Base-by-base conservation (phyloP, 352 stramenopile species). In the Globisporangium viniferum region DNA sequence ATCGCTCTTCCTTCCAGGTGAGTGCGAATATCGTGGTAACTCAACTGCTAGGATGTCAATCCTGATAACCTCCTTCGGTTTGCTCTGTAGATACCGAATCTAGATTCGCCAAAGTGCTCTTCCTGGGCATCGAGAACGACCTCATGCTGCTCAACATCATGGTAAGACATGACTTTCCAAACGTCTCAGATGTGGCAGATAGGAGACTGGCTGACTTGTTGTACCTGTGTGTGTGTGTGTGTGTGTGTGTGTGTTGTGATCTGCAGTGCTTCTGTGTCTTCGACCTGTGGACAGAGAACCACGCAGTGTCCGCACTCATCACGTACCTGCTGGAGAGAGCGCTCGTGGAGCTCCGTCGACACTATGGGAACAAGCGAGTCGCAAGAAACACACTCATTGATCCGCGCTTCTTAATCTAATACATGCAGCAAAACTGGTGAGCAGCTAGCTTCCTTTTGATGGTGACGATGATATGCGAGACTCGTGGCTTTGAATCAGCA, bases 141-240 rank as follows among this genome's bases (percentile, higher is more conserved):
- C 79, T 97, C 35, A 89, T 97, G 78, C 67, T 97, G 49, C 79
- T 97, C 59, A 92, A 97, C 69, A 73, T 97, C n/a, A 72, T 94
- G 64, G 80, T 61, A 20, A 61, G 53, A 24, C 24, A 24, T 24
- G 24, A 24, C 24, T 24, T 24, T 24, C 24, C 24, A 24, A 24
- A 24, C 24, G 24, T 24, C 24, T 24, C 24, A 24, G 24, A 24
- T 24, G 24, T 24, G 24, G 24, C 24, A 24, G 24, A 24, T 24
- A 24, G 24, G 24, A 24, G 24, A 24, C 24, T 24, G 24, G 24
- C 24, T 24, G 24, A 24, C 24, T 24, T 24, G 24, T 24, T 24
- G 24, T 24, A 55, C 36, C 22, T 66, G 7, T 22, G 36, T 51
- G n/a, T 58, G 1, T 4, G 10, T 14, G 24, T 24, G 24, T 24